Conservation (phyloP, 495 filamentous ascomycete genomes). For the Podospora bellae-mahoneyi region DNA sequence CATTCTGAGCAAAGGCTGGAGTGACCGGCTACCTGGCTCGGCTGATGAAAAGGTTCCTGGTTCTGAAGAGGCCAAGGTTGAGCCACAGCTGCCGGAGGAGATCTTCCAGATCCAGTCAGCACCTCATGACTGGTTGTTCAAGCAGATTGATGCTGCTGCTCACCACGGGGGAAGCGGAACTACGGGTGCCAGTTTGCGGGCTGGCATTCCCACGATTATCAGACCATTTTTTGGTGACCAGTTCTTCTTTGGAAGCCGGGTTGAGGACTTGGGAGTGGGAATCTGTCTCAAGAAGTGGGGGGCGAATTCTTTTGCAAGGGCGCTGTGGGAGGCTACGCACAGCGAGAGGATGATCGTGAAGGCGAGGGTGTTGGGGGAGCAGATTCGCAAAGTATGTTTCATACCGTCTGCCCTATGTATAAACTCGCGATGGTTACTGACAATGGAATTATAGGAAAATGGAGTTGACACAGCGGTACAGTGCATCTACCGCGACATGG, state of each 20-base stretch:
- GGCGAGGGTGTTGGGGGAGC: constrained; percentile 73
- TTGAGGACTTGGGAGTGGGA: constrained; percentile 91
- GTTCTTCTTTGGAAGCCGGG: constrained; percentile 86
- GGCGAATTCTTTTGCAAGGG: constrained; percentile 71
- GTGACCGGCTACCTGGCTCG: constrained; percentile 59
- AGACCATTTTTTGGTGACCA: constrained; percentile 98
- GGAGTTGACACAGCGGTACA: constrained; percentile 88
- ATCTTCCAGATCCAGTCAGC: constrained; percentile 87
- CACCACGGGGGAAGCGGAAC: constrained; percentile 96
- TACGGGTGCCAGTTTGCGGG: constrained; percentile 88
- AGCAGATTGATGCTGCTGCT: constrained; percentile 87
- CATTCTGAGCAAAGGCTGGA: constrained; percentile 98
- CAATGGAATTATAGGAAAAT: constrained; percentile 60
- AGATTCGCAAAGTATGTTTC: constrained; percentile 74
- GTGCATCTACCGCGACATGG: constrained; percentile 89
- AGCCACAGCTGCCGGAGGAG: constrained; percentile 71
- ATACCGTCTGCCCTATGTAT: too few relatives aligned
- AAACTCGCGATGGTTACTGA: neutral
- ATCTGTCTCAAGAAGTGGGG: constrained; percentile 88
- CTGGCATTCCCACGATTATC: constrained; percentile 90
- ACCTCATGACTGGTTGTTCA: constrained; percentile 96
- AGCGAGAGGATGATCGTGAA: constrained; percentile 85
- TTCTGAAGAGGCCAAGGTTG: constrained; percentile 41
- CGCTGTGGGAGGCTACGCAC: constrained; percentile 89
- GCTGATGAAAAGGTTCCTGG: constrained; percentile 44